phyloP scores from a whole-genome alignment of 1,284 basidiomycete genomes.

The Cerrena zonata region DNA sequence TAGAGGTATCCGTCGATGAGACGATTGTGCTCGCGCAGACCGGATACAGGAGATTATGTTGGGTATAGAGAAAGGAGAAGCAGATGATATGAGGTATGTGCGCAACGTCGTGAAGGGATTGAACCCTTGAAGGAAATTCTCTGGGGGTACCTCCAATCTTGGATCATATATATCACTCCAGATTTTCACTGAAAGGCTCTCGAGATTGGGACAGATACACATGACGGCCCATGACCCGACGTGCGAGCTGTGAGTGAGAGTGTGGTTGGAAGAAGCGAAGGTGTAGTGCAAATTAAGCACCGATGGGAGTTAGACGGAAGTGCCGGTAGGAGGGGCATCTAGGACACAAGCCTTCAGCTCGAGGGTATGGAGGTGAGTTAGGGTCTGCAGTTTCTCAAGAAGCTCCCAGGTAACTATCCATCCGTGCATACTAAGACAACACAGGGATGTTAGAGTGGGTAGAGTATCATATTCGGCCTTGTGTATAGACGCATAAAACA shows the following conservation, averaged over 20 bases:
- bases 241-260: neutral
- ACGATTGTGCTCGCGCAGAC: neutral
- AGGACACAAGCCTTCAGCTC: neutral
- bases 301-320: neutral
- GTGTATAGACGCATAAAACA: no score
- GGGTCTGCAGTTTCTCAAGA: neutral
- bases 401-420: neutral
- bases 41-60: neutral
- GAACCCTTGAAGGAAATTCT: neutral
- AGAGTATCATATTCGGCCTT: no score
- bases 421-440: no score
- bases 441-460: no score
- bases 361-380: neutral
- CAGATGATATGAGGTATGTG: neutral
- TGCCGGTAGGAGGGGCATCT: neutral
- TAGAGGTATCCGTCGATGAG: neutral
- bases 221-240: neutral
- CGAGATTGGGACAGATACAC: neutral
- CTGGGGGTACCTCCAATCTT: neutral
- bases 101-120: slow-evolving; percentile 7
- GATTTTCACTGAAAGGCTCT: neutral
- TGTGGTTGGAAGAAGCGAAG: neutral
- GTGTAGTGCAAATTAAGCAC: neutral
- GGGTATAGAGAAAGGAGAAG: neutral
- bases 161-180: neutral